Evolutionary conservation across 345 rosid species (phyloP).

Genomic region (Salix caprea): DNA sequence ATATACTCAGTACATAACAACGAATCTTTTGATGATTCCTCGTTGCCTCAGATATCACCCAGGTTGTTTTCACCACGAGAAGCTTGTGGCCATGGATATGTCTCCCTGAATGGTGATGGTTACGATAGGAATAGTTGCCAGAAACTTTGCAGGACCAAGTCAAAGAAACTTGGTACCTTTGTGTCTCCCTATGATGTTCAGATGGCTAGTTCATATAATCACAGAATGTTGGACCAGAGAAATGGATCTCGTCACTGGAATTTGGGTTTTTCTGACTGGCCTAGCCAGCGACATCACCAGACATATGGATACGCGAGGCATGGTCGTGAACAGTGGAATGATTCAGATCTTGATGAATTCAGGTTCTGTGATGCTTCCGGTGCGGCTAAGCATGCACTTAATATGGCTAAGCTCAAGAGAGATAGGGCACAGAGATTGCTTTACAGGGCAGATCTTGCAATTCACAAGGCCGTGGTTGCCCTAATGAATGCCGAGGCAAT

Average conservation of each 20-base stretch:
- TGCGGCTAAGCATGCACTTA: slow-evolving; percentile 65
- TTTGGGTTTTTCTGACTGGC: slow-evolving; percentile 46
- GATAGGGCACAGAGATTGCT: slow-evolving; percentile 76
- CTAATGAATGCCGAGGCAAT: slow-evolving; percentile 85
- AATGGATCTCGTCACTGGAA: slow-evolving; percentile 44
- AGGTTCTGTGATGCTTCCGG: slow-evolving; percentile 67
- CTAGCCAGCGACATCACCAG: slow-evolving; percentile 36
- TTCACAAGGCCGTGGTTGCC: slow-evolving; percentile 87
- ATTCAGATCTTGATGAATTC: slow-evolving; percentile 59
- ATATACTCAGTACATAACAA: slow-evolving; percentile 42
- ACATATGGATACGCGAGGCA: slow-evolving; percentile 36
- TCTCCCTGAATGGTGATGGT: slow-evolving; percentile 44
- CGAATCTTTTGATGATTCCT: slow-evolving; percentile 57
- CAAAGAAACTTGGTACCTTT: slow-evolving; percentile 37
- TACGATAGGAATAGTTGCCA: slow-evolving; percentile 42
- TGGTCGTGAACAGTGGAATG: slow-evolving; percentile 39
- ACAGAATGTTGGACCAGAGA: slow-evolving; percentile 45
- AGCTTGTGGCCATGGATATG: slow-evolving; percentile 35
- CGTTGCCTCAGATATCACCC: slow-evolving; percentile 46
- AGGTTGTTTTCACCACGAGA: slow-evolving; percentile 34
- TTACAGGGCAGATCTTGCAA: slow-evolving; percentile 73
- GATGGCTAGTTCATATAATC: slow-evolving; percentile 27
- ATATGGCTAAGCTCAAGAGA: slow-evolving; percentile 68
- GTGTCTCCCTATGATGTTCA: slow-evolving; percentile 28
- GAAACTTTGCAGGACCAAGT: slow-evolving; percentile 46